Base-by-base conservation (phyloP, 805 yeast species). In the Blastobotrys muscicola region DNA sequence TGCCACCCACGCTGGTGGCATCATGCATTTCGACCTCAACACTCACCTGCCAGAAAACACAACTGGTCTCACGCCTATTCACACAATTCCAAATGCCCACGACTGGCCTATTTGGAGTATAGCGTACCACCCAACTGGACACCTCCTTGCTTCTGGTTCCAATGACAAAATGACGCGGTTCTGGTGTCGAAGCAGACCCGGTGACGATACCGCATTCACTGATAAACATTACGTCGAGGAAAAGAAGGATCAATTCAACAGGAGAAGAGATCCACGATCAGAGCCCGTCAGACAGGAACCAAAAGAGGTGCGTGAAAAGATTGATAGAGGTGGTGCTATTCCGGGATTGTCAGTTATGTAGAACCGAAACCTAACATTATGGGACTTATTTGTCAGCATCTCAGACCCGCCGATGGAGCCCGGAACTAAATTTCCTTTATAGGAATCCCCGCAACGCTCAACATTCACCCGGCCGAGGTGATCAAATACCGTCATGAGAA, bases 91-190 rank as follows among this genome's bases (percentile, higher is more conserved):
- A 2, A 80, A 75, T 62, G 98, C 97, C 0, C 99, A 92, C 61
- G 96, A 87, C 56, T 84, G 85, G 66, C 94, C 95, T 2, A 78
- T 92, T 42, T 87, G 90, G 62, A 78, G 94, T 3, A 62, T 92
- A 44, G 90, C 89, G 47, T 92, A 87, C 59, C 97, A 89, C 62
- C 97, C 97, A 2, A 68, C 84, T 54, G 99, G 99, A 3, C 97
- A 92, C 63, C 67, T 90, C 41, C 67, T 92, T 31, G 80, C 94
- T 44, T 79, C 96, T 6, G 97, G 96, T 0, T 90, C 97, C 13
- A 86, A 92, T 45, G 99, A 92, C 62, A 76, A 92, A 58, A 78
- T 94, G 4, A 85, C 94, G 16, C 67, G 97, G 44, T 85, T 94
- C 64, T 92, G 99, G 99, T 78, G 89, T 29, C 71, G 99, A 41